Conservation (phyloP, 1,284 basidiomycete genomes). For the Boletus albobrunnescens region DNA sequence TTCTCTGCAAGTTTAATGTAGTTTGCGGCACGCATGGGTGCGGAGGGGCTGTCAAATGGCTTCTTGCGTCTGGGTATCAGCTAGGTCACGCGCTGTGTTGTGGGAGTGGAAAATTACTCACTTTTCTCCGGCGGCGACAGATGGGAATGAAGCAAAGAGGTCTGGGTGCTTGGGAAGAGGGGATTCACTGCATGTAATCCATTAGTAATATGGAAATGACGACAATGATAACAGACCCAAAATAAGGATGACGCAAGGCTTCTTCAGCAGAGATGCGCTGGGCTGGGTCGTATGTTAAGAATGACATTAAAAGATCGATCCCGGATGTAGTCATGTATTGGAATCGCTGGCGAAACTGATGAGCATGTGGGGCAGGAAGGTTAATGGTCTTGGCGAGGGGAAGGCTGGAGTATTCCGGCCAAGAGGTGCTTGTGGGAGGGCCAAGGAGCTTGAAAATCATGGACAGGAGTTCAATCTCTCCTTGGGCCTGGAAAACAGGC, state of each 20-base stretch:
- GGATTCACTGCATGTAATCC: slow-evolving; percentile 61
- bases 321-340: slow-evolving; percentile 80
- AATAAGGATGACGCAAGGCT: slow-evolving; percentile 89
- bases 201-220: slow-evolving; percentile 8
- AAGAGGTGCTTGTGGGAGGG: slow-evolving; percentile 77
- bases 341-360: slow-evolving; percentile 74
- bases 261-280: slow-evolving; percentile 83
- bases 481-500: slow-evolving; percentile 93
- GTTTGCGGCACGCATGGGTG: slow-evolving; percentile 63
- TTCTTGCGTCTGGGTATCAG: slow-evolving; percentile 56
- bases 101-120: slow-evolving; percentile 37
- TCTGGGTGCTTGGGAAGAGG: slow-evolving; percentile 97
- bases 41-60: slow-evolving; percentile 73
- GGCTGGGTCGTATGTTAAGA: slow-evolving; percentile 89
- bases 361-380: slow-evolving; percentile 72
- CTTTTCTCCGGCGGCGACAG: slow-evolving; percentile 95
- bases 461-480: slow-evolving; percentile 87
- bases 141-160: slow-evolving; percentile 94
- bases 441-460: slow-evolving; percentile 95
- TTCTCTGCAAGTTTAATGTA: slow-evolving; percentile 48
- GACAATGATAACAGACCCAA: slow-evolving; percentile 55
- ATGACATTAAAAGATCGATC: slow-evolving; percentile 76
- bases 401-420: slow-evolving; percentile 80
- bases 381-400: slow-evolving; percentile 80
- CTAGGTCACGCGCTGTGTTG: slow-evolving; percentile 1